Base-by-base conservation (phyloP, 2,329 filamentous ascomycete species). In the Dothistroma pini region DNA sequence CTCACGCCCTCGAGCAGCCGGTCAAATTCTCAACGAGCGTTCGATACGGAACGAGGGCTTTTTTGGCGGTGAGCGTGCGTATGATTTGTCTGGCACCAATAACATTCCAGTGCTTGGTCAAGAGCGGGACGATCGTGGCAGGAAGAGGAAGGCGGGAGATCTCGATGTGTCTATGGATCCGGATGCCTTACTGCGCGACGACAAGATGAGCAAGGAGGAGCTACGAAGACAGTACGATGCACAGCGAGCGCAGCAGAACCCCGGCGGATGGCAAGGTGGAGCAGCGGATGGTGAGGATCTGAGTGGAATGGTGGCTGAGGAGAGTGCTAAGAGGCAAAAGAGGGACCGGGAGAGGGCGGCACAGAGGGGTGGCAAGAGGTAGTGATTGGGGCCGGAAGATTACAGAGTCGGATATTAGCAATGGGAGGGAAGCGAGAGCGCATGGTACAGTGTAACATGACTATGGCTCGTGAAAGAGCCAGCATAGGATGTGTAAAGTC, bases 281-380 rank as follows among this genome's bases (percentile, higher is more conserved):
- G 63, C 60, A 60, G 51, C 51, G 8, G 88, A 89, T 76, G 90
- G 96, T 74, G 93, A 97, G 69, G 93, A 97, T 73, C 77, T 99
- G 59, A 93, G 88, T 70, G 90, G 96, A 71, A 96, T 99, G 90
- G 97, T 99, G 79, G 91, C 91, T 12, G 88, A 91, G 71, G 95
- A 97, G 79, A 91, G 88, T 72, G 84, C 91, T 66, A 97, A 97
- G 83, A 85, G 92, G 74, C 84, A 93, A 74, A 96, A 93, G 83
- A 86, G 89, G 66, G 93, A 96, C 69, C 87, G 91, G 75, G 91
- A 96, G 76, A 86, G 87, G 50, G 62, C 63, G 14, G 49, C 51
- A 35, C 60, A 62, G 58, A 57, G 64, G 63, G 68, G 74, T 83
- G 83, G 70, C 83, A 85, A 65, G 88, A 59, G 59, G 56, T 55